Base-by-base conservation (phyloP, 352 stramenopile species). In the Globisporangium megalacanthum region DNA sequence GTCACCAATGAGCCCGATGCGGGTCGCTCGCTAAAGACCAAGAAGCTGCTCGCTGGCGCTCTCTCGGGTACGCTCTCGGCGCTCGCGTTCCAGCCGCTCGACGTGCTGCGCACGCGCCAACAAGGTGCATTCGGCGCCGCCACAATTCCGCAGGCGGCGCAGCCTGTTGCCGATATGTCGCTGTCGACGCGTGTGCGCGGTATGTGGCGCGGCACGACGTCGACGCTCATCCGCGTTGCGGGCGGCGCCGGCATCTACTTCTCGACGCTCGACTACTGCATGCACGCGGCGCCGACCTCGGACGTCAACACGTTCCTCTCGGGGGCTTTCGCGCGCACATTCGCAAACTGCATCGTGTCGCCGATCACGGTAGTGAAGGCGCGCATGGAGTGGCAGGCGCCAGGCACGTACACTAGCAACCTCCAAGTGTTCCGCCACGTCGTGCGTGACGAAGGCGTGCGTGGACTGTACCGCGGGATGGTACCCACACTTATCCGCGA, bases 331-430 rank as follows among this genome's bases (percentile, higher is more conserved):
- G 82, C 86, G n/a, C 81, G 86, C n/a, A 90, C 84, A 15, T 93
- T 95, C 55, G 84, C 83, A 2, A 81, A 81, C 17, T 67, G 75
- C 47, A 60, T 95, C 42, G 86, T 93, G 70, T 92, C 83, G 5
- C 86, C 86, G 8, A 73, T 95, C 39, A 95, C 86, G 44, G 84
- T 95, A 60, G 74, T 95, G 46, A 95, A 95, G 68, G 80, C 85
- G 17, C 70, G 85, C 33, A 92, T 95, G 81, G 86, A 95, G 69
- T 94, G 83, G 68, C 66, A 88, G 36, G 68, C 79, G 9, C 65
- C 82, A 3, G 75, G 79, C 37, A 77, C 78, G 14, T 87, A 87
- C 54, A 62, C 63, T 14, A 82, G 73, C 61, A 90, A 84, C 52
- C 45, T 86, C 33, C 64, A 88, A 17, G 75, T 89, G 49, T 70